Conservation (phyloP, 163 green algal genomes). For the Volvox carteri region DNA sequence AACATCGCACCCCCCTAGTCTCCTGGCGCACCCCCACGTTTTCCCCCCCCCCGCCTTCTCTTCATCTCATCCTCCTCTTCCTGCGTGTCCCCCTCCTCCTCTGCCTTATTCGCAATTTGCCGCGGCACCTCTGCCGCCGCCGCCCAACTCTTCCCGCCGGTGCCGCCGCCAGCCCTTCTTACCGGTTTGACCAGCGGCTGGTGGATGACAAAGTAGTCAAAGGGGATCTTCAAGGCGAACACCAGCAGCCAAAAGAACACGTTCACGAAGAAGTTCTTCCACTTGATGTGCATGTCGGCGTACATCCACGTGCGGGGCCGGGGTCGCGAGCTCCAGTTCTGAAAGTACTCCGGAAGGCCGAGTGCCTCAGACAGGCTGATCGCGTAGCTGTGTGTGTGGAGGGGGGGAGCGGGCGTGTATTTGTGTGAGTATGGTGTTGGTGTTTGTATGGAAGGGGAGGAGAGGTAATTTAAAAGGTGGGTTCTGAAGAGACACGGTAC, state of each 20-base stretch:
- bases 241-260: slow-evolving; percentile 63
- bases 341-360: slow-evolving; percentile 54
- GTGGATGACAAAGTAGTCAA: slow-evolving; percentile 71
- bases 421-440: too few relatives aligned
- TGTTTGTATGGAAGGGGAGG: too few relatives aligned
- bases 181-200: slow-evolving; percentile 57
- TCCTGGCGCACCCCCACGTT: too few relatives aligned
- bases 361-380: slow-evolving; percentile 62
- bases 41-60: too few relatives aligned
- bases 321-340: slow-evolving; percentile 43
- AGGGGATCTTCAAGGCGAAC: slow-evolving; percentile 65
- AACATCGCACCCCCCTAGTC: too few relatives aligned
- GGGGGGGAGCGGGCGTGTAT: background rate
- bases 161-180: too few relatives aligned
- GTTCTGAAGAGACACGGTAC: background rate
- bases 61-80: too few relatives aligned
- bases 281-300: slow-evolving; percentile 50
- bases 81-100: too few relatives aligned
- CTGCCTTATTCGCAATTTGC: too few relatives aligned
- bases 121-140: too few relatives aligned
- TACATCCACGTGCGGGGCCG: slow-evolving; percentile 53
- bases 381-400: slow-evolving; percentile 19
- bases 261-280: slow-evolving; percentile 60
- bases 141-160: too few relatives aligned
- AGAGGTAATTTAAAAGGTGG: background rate